Evolutionary conservation across 2,329 filamentous ascomycete species (phyloP).

Genomic region (Penicillium sp.): DNA sequence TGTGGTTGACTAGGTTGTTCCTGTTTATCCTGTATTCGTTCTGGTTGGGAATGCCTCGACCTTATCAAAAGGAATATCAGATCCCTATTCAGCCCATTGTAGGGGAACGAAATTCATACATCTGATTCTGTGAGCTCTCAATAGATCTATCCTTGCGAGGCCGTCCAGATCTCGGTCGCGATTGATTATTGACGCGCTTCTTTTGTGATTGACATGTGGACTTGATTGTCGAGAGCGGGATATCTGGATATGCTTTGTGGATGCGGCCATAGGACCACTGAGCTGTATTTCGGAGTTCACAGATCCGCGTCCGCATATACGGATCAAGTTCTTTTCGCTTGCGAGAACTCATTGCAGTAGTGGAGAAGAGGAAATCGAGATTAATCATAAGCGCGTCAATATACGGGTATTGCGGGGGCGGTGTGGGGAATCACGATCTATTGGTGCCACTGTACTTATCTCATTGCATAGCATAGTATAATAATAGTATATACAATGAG

Average conservation of each 20-base stretch:
- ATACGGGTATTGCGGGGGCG: neutral
- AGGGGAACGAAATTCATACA: neutral
- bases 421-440: neutral
- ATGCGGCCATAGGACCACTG: conserved; percentile 11
- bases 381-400: neutral
- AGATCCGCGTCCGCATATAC: conserved; percentile 8
- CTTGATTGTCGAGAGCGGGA: conserved; percentile 11
- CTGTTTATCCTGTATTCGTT: neutral
- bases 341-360: neutral
- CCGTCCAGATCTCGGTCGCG: neutral
- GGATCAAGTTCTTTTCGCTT: conserved; percentile 10
- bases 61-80: neutral
- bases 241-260: conserved; percentile 6
- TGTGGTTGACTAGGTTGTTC: neutral
- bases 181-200: neutral
- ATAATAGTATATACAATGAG: neutral
- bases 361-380: too few species aligned
- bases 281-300: conserved; percentile 9
- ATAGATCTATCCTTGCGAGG: neutral
- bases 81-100: neutral
- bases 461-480: neutral
- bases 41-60: neutral
- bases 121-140: neutral
- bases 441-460: neutral
- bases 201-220: conserved; percentile 5